These are phyloP conservation scores for Biscogniauxia marginata DNA, from an alignment of 2,329 filamentous ascomycete species.

Conservation along the genomic window DNA sequence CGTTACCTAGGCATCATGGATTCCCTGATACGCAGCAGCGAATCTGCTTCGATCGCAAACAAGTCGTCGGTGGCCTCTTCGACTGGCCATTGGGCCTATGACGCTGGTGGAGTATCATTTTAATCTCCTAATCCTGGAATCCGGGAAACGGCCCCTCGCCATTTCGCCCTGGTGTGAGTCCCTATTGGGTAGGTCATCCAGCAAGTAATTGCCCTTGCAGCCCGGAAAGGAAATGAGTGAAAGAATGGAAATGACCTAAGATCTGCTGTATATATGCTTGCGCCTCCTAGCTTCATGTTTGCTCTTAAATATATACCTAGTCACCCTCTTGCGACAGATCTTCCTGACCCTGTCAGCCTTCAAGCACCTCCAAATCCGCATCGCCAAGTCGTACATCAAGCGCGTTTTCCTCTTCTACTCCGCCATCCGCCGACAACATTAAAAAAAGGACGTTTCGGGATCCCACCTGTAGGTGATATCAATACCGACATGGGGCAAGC, in stretches of 20 bases:
- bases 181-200: neutral
- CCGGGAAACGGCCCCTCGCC: neutral
- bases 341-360: neutral
- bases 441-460: no score
- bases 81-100: neutral
- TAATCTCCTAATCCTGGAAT: neutral
- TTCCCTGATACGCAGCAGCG: no score
- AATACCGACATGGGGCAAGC: conserved; percentile 42
- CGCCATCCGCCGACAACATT: neutral
- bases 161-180: neutral
- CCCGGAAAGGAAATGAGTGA: neutral
- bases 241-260: neutral
- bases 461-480: neutral
- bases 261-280: neutral
- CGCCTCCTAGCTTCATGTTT: neutral
- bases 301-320: neutral
- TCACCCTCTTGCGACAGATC: neutral
- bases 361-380: neutral
- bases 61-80: neutral
- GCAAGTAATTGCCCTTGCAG: neutral
- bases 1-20: no score
- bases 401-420: neutral
- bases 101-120: neutral
- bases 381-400: no score
- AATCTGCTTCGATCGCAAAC: neutral